A percentile compares a stretch with the other conserved stretches of the same genome.
Evolutionary conservation across 805 yeast genomes (phyloP).

Genomic region (Isabelozyma rhagii): DNA sequence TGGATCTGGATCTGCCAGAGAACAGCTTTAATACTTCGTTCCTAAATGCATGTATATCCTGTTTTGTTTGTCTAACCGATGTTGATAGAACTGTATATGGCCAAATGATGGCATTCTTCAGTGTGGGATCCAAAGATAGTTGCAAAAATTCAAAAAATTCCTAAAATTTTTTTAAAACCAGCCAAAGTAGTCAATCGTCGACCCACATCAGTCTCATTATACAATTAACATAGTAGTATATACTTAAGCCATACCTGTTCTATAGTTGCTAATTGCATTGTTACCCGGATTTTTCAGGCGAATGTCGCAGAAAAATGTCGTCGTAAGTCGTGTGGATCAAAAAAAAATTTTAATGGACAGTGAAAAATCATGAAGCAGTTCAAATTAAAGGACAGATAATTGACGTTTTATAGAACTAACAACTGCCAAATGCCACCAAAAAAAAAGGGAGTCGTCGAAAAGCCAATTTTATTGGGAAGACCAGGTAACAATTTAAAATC

Average conservation of each 20-base stretch:
- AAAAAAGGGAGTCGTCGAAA: constrained; percentile 60
- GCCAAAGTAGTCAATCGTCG: too few species aligned
- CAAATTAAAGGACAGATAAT: not conserved
- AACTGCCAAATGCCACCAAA: constrained; percentile 66
- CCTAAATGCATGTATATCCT: too few species aligned
- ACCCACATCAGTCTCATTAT: too few species aligned
- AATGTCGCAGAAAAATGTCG: not conserved
- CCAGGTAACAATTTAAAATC: constrained; percentile 50
- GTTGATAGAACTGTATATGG: too few species aligned
- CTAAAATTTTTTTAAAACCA: too few species aligned
- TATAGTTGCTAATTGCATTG: not conserved
- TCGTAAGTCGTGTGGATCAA: not conserved
- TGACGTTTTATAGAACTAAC: not conserved
- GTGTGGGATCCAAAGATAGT: too few species aligned
- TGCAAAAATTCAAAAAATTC: too few species aligned
- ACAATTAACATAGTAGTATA: too few species aligned
- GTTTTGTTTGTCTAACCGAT: too few species aligned
- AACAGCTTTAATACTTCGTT: too few species aligned
- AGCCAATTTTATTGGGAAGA: constrained; percentile 77
- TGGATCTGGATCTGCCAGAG: too few species aligned
- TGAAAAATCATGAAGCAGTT: constrained; percentile 1
- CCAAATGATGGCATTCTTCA: too few species aligned
- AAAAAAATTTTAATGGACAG: not conserved
- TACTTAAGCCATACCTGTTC: not conserved
- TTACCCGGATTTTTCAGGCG: not conserved